Evolutionary conservation across 352 stramenopile genomes (phyloP), one percentile per base, ranked within the genome.

Genomic region (Phytophthora boehmeriae): DNA sequence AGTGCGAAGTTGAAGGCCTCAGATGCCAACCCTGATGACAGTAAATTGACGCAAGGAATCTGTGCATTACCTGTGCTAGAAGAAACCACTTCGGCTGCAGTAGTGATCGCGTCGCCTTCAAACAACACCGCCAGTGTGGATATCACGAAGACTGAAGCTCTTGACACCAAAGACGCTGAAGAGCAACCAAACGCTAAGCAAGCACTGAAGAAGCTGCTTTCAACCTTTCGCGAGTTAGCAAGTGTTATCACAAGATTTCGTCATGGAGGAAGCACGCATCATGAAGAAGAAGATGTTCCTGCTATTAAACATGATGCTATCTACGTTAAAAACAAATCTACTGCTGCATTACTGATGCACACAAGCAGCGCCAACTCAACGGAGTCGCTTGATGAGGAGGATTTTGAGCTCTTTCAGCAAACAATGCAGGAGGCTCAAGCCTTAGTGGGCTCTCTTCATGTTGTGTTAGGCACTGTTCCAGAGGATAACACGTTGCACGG

Each of bases 371-470:
- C 14, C 10, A 8, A 52, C 6, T 51, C 59, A 13, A 38, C 52
- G 1, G 59, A 63, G 43, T 9, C 17, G 38, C 30, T 68, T 5
- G 59, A 72, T 28, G 46, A 57, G 1, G 59, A 64, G 27, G 64
- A 68, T 5, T 45, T 72, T 1, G 35, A 62, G 13, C 22, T 74
- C 14, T 69, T 76, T 32, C 60, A 66, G 22, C 68, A 50, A 54
- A 70, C 64, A 8, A 66, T 76, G 27, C 50, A 65, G 20, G 64
- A 76, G 28, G 58, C 60, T 0, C 54, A 72, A 9, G 56, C 59
- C 16, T 54, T 76, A n/a, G 55, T 76, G 14, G 54, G 53, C 10
- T 76, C 68, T 8, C 64, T 76, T 38, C 59, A 73, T 19, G 48
- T 71, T 28, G 60, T 59, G 14, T 34, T 76, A 43, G 58, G 58